These are phyloP conservation scores for Termitomyces sp. DNA, from an alignment of 768 basidiomycete species.

Conservation along the genomic window DNA sequence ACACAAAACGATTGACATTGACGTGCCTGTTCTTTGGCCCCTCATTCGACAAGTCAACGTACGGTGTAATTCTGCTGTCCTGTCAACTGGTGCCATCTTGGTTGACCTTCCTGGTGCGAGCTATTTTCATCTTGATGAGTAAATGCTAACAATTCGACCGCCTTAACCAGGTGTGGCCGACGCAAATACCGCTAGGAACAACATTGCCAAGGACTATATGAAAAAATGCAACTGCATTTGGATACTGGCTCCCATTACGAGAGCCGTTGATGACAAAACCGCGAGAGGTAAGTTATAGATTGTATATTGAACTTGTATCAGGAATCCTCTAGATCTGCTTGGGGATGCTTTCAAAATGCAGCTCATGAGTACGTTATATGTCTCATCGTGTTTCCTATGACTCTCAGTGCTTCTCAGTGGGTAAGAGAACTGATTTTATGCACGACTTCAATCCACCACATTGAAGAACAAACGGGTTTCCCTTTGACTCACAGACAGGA, in stretches of 20 bases:
- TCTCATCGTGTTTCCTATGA: background rate
- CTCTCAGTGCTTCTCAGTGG: slow-evolving; percentile 27
- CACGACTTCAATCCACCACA: background rate
- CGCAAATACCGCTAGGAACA: slow-evolving; percentile 58
- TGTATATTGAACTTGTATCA: background rate
- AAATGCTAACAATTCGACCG: background rate
- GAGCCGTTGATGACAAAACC: slow-evolving; percentile 62
- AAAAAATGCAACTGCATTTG: slow-evolving; percentile 60
- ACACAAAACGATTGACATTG: slow-evolving; percentile 16
- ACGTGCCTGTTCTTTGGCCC: slow-evolving; percentile 51
- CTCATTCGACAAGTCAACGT: slow-evolving; percentile 59
- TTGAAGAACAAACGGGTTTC: background rate
- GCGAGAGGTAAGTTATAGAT: slow-evolving; percentile 38
- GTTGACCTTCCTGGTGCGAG: slow-evolving; percentile 56
- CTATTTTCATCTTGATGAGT: background rate
- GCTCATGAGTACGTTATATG: slow-evolving; percentile 42
- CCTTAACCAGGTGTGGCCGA: slow-evolving; percentile 44
- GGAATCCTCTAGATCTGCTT: slow-evolving; percentile 37
- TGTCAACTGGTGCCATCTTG: slow-evolving; percentile 56
- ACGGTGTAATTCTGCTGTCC: slow-evolving; percentile 42
- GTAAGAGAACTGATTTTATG: slow-evolving; percentile 22
- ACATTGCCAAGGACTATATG: slow-evolving; percentile 62
- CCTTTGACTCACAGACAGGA: slow-evolving; percentile 37
- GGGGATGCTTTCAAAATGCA: slow-evolving; percentile 62
- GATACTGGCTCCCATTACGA: slow-evolving; percentile 61